Percentiles rank a stretch among this genome's conserved stretches.
Conservation (phyloP, 768 basidiomycete species). For the Tulasnella sp. region DNA sequence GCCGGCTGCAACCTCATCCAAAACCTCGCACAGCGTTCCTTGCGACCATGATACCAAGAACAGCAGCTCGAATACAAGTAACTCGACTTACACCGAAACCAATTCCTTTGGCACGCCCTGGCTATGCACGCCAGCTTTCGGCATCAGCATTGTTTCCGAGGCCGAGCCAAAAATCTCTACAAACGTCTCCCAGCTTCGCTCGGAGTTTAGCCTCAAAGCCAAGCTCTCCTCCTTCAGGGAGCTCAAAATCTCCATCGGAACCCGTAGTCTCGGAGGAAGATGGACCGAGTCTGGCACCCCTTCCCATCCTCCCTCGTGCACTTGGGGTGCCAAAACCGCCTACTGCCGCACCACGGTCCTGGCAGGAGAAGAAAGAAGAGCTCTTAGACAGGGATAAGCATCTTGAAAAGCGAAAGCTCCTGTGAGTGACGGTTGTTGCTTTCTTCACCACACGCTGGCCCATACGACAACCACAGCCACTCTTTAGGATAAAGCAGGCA, state of each 20-base stretch:
- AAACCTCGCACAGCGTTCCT: neutral
- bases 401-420: slow-evolving; percentile 46
- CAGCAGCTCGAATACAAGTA: neutral
- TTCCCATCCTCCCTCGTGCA: slow-evolving; percentile 34
- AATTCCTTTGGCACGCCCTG: neutral
- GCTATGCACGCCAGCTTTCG: neutral
- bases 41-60: neutral
- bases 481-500: slow-evolving; percentile 43
- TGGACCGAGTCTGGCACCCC: neutral
- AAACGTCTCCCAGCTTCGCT: neutral
- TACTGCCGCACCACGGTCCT: slow-evolving; percentile 43
- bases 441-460: neutral
- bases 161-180: neutral
- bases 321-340: slow-evolving; percentile 68
- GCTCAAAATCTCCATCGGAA: neutral
- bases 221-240: neutral
- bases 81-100: neutral
- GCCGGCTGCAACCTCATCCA: neutral
- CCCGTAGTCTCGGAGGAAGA: neutral
- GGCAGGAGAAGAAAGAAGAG: slow-evolving; percentile 52
- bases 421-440: slow-evolving; percentile 23
- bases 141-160: neutral
- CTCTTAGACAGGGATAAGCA: slow-evolving; percentile 60
- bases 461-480: neutral
- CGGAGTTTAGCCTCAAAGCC: neutral